A percentile compares a stretch with the other conserved stretches of the same genome.
Conservation (phyloP, 768 basidiomycete species). For the Pleurotus salmoneostramineus region DNA sequence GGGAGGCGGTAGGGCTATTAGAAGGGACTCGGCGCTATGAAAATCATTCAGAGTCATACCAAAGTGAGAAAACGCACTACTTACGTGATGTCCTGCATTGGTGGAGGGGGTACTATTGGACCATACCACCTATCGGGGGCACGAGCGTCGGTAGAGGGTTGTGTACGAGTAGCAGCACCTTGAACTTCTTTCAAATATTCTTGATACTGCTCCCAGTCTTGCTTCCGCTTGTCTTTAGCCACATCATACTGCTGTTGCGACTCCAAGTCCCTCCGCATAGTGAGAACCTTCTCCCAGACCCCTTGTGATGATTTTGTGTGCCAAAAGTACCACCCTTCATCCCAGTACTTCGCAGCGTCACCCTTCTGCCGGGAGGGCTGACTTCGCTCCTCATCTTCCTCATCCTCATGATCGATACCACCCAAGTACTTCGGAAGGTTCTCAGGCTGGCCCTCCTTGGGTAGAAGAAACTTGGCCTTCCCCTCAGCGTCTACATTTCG, state of each 20-base stretch:
- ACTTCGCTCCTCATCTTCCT: conserved; percentile 11
- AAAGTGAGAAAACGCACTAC: conserved; percentile 14
- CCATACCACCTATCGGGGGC: conserved; percentile 32
- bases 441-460: conserved; percentile 57
- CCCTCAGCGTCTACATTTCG: conserved; percentile 33
- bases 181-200: conserved; percentile 24
- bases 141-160: conserved; percentile 12
- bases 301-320: conserved; percentile 13
- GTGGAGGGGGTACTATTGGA: conserved; percentile 35
- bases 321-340: conserved; percentile 78
- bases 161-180: conserved; percentile 9
- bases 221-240: conserved; percentile 33
- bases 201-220: conserved; percentile 51
- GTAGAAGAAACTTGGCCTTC: conserved; percentile 56
- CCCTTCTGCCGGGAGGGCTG: conserved; percentile 13
- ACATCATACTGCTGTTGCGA: conserved; percentile 41
- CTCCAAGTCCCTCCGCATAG: conserved; percentile 57
- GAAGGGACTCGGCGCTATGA: conserved; percentile 44
- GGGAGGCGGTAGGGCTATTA: conserved; percentile 57
- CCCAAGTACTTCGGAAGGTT: conserved; percentile 43
- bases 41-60: background rate
- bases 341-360: conserved; percentile 55
- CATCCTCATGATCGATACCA: conserved; percentile 31
- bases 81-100: conserved; percentile 35
- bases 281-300: conserved; percentile 41